These are phyloP conservation scores for Cadophora luteo-olivacea DNA, from an alignment of 2,329 filamentous ascomycete species.

Conservation along the genomic window DNA sequence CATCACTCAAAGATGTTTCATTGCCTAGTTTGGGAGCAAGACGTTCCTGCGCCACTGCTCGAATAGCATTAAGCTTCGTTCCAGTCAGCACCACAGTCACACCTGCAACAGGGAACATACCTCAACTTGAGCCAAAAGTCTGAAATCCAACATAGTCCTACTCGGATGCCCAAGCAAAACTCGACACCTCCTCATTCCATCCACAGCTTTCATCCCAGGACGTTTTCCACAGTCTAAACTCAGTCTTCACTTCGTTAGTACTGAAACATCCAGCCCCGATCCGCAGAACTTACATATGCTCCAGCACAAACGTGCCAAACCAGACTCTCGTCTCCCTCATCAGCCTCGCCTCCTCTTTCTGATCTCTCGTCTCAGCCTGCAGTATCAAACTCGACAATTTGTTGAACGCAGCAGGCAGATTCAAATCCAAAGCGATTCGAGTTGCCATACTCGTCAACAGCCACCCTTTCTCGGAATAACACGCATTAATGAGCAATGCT, in stretches of 20 bases:
- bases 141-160: conserved; percentile 29
- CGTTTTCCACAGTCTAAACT: conserved; percentile 50
- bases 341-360: conserved; percentile 43
- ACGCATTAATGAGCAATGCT: conserved; percentile 57
- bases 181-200: conserved; percentile 32
- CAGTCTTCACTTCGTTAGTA: conserved; percentile 39
- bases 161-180: conserved; percentile 29
- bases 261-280: neutral
- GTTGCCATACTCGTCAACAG: conserved; percentile 57
- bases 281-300: conserved; percentile 50
- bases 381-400: conserved; percentile 30
- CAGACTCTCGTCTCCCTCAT: conserved; percentile 55
- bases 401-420: conserved; percentile 50
- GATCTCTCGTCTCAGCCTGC: conserved; percentile 29
- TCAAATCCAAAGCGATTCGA: conserved; percentile 56
- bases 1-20: conserved; percentile 42
- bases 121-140: conserved; percentile 35
- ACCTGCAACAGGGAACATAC: conserved; percentile 8
- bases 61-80: conserved; percentile 32
- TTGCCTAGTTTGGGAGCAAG: conserved; percentile 45
- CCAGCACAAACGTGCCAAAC: conserved; percentile 59
- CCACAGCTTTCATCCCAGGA: conserved; percentile 27
- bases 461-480: conserved; percentile 59
- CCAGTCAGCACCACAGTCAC: neutral
- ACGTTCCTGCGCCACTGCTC: conserved; percentile 48